These are phyloP conservation scores for Calonectria pteridis DNA, from an alignment of 2,329 filamentous ascomycete genomes.

Conservation along the genomic window DNA sequence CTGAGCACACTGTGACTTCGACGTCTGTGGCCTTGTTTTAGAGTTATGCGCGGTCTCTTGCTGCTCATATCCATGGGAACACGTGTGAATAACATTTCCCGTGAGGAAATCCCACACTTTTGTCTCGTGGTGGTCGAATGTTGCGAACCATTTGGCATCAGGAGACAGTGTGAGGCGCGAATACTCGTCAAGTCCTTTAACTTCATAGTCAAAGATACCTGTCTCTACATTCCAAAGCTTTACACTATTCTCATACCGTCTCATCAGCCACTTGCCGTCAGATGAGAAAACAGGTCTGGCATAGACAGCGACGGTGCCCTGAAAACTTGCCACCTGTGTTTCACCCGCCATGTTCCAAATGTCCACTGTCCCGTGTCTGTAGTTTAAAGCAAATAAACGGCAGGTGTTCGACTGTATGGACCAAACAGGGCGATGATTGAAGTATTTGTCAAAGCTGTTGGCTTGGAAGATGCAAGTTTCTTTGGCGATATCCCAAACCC, in stretches of 20 bases:
- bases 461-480: background rate
- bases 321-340: background rate
- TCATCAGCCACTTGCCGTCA: background rate
- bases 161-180: background rate
- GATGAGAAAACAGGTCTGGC: background rate
- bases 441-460: background rate
- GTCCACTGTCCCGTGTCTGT: background rate
- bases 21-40: background rate
- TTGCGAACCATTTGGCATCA: background rate
- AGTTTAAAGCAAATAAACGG: background rate
- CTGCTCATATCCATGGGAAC: background rate
- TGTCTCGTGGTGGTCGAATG: background rate
- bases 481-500: background rate
- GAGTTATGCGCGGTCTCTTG: background rate
- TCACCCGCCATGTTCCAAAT: background rate
- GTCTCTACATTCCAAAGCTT: background rate
- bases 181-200: background rate
- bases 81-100: background rate
- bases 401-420: background rate
- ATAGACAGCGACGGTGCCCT: background rate
- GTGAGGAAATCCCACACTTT: background rate
- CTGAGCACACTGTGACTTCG: background rate
- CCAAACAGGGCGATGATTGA: background rate
- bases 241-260: background rate
- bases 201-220: background rate